Evolutionary conservation across 768 basidiomycete species (phyloP).

Genomic region (Cystobasidiopsis lactophilus): DNA sequence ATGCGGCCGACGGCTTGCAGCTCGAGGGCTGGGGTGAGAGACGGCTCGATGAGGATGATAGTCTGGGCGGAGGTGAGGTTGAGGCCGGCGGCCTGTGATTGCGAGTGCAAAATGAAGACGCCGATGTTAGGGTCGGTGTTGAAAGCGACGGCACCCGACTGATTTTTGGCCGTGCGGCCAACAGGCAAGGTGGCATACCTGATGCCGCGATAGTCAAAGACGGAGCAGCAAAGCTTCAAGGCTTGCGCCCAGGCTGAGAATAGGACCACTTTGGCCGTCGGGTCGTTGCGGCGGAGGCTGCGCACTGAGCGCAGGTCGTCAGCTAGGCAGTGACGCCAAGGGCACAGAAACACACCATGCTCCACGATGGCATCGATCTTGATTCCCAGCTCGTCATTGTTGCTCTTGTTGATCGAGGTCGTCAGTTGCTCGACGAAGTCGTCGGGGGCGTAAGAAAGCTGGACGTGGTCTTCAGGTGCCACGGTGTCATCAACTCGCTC

Average conservation of each 20-base stretch:
- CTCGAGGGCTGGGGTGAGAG: constrained; percentile 16
- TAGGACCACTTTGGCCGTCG: constrained; percentile 17
- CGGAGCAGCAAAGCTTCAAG: constrained; percentile 1
- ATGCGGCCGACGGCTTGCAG: constrained; percentile 13
- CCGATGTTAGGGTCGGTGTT: constrained; percentile 12
- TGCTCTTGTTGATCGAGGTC: too few species aligned
- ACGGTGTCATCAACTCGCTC: too few species aligned
- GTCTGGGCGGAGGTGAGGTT: background rate
- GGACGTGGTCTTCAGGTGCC: too few species aligned
- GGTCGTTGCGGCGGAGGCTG: background rate
- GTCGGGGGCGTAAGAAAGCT: too few species aligned
- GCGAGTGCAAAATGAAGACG: constrained; percentile 16
- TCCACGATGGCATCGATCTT: constrained; percentile 10
- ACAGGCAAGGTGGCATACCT: constrained; percentile 15
- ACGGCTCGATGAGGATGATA: constrained; percentile 15
- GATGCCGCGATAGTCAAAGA: constrained; percentile 12
- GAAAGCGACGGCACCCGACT: constrained; percentile 14
- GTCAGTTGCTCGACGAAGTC: too few species aligned
- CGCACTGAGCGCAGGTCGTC: background rate
- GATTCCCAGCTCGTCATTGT: background rate
- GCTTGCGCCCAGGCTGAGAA: constrained; percentile 12
- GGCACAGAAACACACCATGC: constrained; percentile 8
- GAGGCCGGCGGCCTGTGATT: constrained; percentile 16
- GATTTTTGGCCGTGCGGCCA: constrained; percentile 14
- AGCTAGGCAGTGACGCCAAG: constrained; percentile 1